Percentiles rank a stretch among this genome's conserved stretches.
These are phyloP conservation scores for Calonectria pseudoreteaudii DNA, from an alignment of 2,329 filamentous ascomycete species.

Conservation along the genomic window DNA sequence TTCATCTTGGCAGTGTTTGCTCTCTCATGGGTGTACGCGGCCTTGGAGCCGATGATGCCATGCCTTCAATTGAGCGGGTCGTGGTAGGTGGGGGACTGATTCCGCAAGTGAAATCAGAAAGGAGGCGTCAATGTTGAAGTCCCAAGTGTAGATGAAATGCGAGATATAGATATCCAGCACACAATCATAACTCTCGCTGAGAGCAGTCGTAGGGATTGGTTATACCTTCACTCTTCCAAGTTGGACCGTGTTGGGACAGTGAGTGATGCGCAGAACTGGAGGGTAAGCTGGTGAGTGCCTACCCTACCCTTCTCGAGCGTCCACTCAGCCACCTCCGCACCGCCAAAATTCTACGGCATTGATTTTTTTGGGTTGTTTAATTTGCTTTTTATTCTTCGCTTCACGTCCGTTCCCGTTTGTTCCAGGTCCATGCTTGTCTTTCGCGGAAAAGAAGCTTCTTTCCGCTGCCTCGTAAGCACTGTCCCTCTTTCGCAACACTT, in stretches of 20 bases:
- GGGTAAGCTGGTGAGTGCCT: background rate
- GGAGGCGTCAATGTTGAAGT: background rate
- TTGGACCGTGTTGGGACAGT: too few species aligned
- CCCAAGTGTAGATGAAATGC: background rate
- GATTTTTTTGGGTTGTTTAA: background rate
- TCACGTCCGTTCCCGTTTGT: background rate
- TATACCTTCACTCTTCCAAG: background rate
- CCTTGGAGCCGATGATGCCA: conserved; percentile 9
- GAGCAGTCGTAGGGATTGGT: background rate
- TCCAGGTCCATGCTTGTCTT: background rate
- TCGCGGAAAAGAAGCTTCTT: background rate
- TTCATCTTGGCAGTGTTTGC: background rate
- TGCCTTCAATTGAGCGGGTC: background rate
- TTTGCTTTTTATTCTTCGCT: background rate
- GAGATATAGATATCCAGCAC: background rate
- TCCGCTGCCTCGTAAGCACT: background rate
- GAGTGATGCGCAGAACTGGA: background rate
- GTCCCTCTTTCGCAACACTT: background rate
- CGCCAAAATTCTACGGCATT: background rate
- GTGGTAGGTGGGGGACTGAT: background rate
- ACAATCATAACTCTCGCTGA: background rate
- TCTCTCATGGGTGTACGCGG: background rate
- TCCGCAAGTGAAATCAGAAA: background rate
- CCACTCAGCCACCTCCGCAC: background rate
- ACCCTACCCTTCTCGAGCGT: background rate